These are phyloP conservation scores for Hortaea sp. DNA, from an alignment of 2,329 filamentous ascomycete genomes.

Conservation along the genomic window DNA sequence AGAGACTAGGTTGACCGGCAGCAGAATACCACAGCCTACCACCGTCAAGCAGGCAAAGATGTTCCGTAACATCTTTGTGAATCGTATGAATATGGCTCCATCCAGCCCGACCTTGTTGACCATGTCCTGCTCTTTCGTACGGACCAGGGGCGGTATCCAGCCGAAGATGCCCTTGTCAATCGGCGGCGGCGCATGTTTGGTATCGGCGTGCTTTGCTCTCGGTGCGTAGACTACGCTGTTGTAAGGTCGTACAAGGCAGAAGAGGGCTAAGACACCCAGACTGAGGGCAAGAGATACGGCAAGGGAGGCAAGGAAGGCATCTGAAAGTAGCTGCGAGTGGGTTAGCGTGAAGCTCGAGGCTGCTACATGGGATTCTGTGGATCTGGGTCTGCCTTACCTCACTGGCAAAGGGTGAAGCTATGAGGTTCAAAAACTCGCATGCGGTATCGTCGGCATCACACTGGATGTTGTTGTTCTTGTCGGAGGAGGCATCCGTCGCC, in stretches of 20 bases:
- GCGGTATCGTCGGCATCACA: conserved; percentile 14
- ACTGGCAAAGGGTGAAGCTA: conserved; percentile 30
- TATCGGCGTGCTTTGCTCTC: conserved; percentile 83
- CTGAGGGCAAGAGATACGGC: conserved; percentile 71
- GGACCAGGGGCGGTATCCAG: conserved; percentile 72
- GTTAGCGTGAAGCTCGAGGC: too few species aligned
- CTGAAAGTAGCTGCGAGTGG: conserved; percentile 39
- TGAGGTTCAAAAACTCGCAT: conserved; percentile 28
- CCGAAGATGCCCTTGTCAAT: conserved; percentile 80
- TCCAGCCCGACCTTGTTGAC: conserved; percentile 82
- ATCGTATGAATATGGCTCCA: conserved; percentile 80
- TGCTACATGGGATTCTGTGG: neutral
- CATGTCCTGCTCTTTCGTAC: conserved; percentile 65
- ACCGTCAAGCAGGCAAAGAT: conserved; percentile 68
- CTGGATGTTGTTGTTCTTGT: conserved; percentile 2
- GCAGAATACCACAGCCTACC: conserved; percentile 64
- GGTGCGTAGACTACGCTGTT: conserved; percentile 91
- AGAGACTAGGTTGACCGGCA: conserved; percentile 58
- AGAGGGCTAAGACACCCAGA: conserved; percentile 61
- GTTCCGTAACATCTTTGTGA: conserved; percentile 83
- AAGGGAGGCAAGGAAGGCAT: conserved; percentile 68
- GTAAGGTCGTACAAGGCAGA: conserved; percentile 83
- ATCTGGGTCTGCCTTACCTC: conserved; percentile 9
- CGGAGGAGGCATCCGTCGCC: neutral
- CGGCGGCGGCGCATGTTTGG: conserved; percentile 77